These are phyloP conservation scores for Penicillium turbatum DNA, from an alignment of 495 filamentous ascomycete species.

Conservation along the genomic window DNA sequence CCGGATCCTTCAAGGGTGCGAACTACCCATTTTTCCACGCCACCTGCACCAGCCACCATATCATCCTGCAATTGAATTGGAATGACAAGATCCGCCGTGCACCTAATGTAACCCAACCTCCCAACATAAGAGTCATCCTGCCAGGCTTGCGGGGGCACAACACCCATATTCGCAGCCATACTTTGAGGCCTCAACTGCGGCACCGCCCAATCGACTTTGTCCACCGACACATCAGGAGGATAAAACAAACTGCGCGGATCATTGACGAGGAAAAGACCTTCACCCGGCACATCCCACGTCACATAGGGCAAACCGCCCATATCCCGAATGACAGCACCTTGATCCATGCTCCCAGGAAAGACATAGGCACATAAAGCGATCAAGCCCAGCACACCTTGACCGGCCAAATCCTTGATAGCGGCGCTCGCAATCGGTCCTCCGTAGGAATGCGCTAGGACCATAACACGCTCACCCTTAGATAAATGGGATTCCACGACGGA, in stretches of 20 bases:
- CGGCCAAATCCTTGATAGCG: neutral
- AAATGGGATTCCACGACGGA: slow-evolving; percentile 6
- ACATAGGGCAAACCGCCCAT: slow-evolving; percentile 5
- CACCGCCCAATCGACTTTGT: slow-evolving; percentile 7
- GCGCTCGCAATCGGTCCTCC: slow-evolving; percentile 6
- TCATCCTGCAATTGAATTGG: slow-evolving; percentile 6
- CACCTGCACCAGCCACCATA: slow-evolving; percentile 10
- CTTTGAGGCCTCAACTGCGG: slow-evolving; percentile 12
- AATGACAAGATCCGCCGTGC: slow-evolving; percentile 6
- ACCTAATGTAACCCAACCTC: slow-evolving; percentile 11
- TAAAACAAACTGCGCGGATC: slow-evolving; percentile 8
- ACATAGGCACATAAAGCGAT: slow-evolving; percentile 6
- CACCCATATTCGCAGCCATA: slow-evolving; percentile 12
- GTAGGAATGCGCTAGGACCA: slow-evolving; percentile 9
- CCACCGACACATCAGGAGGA: slow-evolving; percentile 6
- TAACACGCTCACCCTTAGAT: slow-evolving; percentile 4
- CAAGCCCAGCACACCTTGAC: slow-evolving; percentile 5
- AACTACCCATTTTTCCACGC: slow-evolving; percentile 9
- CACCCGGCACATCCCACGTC: slow-evolving; percentile 5
- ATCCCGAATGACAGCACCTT: slow-evolving; percentile 9
- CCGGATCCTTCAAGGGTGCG: slow-evolving; percentile 12
- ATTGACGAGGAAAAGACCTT: slow-evolving; percentile 8
- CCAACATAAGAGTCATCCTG: slow-evolving; percentile 7
- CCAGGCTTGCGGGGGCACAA: slow-evolving; percentile 14
- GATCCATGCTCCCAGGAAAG: slow-evolving; percentile 13